Conservation (phyloP, 768 basidiomycete species). For the Lepiota brunneoincarnata region DNA sequence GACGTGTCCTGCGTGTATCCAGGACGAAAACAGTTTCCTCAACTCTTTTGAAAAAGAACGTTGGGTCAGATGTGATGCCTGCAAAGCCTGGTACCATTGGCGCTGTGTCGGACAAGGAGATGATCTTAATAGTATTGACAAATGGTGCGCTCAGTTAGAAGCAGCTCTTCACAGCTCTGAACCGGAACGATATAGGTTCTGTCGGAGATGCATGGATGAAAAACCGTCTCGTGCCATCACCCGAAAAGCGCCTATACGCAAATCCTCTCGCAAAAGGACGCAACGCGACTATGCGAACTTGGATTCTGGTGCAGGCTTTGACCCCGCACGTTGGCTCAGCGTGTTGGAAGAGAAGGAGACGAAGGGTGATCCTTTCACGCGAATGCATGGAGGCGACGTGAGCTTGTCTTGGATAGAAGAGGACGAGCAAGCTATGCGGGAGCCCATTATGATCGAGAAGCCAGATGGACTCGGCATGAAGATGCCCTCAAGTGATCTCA, state of each 20-base stretch:
- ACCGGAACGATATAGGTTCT: slow-evolving; percentile 52
- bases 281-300: slow-evolving; percentile 80
- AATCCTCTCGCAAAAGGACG: slow-evolving; percentile 73
- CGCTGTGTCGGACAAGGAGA: slow-evolving; percentile 67
- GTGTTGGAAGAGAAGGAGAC: slow-evolving; percentile 69
- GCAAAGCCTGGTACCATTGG: slow-evolving; percentile 86
- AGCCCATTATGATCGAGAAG: slow-evolving; percentile 78
- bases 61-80: slow-evolving; percentile 83
- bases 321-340: slow-evolving; percentile 64
- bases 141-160: slow-evolving; percentile 55
- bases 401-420: slow-evolving; percentile 70
- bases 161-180: slow-evolving; percentile 2
- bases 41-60: slow-evolving; percentile 54
- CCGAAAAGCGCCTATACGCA: slow-evolving; percentile 74
- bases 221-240: slow-evolving; percentile 67
- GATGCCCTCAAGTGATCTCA: slow-evolving; percentile 73
- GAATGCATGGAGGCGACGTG: slow-evolving; percentile 67
- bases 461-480: slow-evolving; percentile 87
- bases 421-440: slow-evolving; percentile 71
- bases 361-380: slow-evolving; percentile 58
- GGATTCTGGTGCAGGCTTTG: slow-evolving; percentile 60
- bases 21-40: slow-evolving; percentile 7
- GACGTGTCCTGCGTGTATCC: slow-evolving; percentile 14
- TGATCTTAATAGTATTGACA: slow-evolving; percentile 68
- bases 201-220: slow-evolving; percentile 55